Percentiles rank a stretch among this genome's conserved stretches.
Conservation (phyloP, 495 filamentous ascomycete species). For the Cercophora samala region DNA sequence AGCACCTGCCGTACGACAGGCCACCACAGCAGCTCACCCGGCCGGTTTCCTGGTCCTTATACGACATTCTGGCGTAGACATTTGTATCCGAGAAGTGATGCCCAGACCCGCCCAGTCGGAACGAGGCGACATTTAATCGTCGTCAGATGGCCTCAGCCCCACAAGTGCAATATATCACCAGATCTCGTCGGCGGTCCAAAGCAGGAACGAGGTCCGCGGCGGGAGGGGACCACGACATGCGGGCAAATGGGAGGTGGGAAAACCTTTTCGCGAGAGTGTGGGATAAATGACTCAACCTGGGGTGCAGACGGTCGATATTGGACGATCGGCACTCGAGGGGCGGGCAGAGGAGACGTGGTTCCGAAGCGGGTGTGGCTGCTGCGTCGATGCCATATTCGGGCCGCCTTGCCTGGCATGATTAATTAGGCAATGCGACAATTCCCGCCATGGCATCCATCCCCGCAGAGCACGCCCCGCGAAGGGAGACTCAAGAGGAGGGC, state of each 20-base stretch:
- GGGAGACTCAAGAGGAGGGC: not conserved
- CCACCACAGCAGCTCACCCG: not conserved
- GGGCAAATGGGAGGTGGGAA: constrained; percentile 15
- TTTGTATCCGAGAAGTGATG: not conserved
- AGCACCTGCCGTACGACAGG: constrained; percentile 6
- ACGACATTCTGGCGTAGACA: constrained; percentile 2
- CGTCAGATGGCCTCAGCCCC: not conserved
- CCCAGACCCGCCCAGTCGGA: constrained; percentile 22
- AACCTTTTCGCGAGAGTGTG: constrained; percentile 16
- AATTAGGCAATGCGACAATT: constrained; percentile 18
- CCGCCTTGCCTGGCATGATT: constrained; percentile 28
- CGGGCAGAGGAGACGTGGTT: constrained; percentile 2
- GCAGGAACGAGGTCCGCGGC: constrained; percentile 15
- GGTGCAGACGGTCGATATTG: constrained; percentile 16
- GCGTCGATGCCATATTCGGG: constrained; percentile 19
- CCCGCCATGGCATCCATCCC: not conserved
- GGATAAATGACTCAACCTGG: constrained; percentile 25
- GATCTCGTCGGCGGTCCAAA: constrained; percentile 8
- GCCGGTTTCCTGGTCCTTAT: constrained; percentile 15
- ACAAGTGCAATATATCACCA: not conserved
- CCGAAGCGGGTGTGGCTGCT: constrained; percentile 8
- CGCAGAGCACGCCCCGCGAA: not conserved
- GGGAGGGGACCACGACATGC: constrained; percentile 11
- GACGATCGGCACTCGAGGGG: constrained; percentile 19
- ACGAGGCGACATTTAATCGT: constrained; percentile 19